Evolutionary conservation across 805 yeast genomes (phyloP).

Genomic region (Saccharomycopsis lassenensis): DNA sequence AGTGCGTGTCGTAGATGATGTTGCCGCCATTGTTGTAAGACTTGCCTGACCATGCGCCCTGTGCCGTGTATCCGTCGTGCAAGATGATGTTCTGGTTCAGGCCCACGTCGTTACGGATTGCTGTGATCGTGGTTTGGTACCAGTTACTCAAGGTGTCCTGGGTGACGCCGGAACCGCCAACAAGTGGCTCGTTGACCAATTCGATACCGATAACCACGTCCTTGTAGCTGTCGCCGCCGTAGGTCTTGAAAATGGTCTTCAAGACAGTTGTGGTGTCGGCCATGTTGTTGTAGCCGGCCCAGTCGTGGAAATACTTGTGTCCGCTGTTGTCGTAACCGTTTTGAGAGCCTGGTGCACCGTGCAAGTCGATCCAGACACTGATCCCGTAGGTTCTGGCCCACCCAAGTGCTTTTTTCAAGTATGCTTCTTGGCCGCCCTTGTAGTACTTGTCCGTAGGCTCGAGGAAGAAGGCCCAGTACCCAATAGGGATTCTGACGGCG

Average conservation of each 20-base stretch:
- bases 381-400: slow-evolving; percentile 59
- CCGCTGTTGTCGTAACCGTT: slow-evolving; percentile 83
- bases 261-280: slow-evolving; percentile 41
- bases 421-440: slow-evolving; percentile 43
- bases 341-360: slow-evolving; percentile 75
- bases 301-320: slow-evolving; percentile 33
- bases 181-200: slow-evolving; percentile 61
- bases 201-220: slow-evolving; percentile 62
- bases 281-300: slow-evolving; percentile 29
- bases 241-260: slow-evolving; percentile 38
- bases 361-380: slow-evolving; percentile 65
- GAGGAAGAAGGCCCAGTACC: slow-evolving; percentile 60
- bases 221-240: slow-evolving; percentile 35
- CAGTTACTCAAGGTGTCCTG: slow-evolving; percentile 30
- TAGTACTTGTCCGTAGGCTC: slow-evolving; percentile 34
- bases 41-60: slow-evolving; percentile 42
- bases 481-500: slow-evolving; percentile 63
- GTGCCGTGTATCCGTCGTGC: slow-evolving; percentile 52
- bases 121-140: slow-evolving; percentile 33
- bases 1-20: slow-evolving; percentile 7
- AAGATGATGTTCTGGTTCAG: slow-evolving; percentile 35
- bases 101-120: slow-evolving; percentile 45
- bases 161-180: slow-evolving; percentile 36
- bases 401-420: slow-evolving; percentile 49
- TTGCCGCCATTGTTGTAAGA: not conserved